Percentiles rank a stretch among this genome's conserved stretches.
These are phyloP conservation scores for Trichophyton rubrum DNA, from an alignment of 2,329 filamentous ascomycete genomes.

Conservation along the genomic window DNA sequence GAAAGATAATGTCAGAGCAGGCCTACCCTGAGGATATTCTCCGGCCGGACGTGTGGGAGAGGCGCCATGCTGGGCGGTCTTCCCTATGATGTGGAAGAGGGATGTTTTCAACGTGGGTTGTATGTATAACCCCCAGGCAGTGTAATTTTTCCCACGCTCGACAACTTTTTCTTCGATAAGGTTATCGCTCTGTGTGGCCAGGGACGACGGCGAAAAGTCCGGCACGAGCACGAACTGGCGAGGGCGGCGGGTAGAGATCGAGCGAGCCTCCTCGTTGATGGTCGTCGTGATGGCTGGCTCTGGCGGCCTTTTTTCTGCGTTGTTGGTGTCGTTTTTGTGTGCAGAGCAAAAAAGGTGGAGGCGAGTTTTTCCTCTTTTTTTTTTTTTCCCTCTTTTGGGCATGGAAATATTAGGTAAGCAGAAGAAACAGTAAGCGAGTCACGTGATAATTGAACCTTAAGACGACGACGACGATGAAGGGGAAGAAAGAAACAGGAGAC, in stretches of 20 bases:
- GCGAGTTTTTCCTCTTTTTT: neutral
- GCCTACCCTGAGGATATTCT: constrained; percentile 83
- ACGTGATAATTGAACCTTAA: neutral
- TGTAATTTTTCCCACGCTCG: neutral
- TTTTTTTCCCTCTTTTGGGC: neutral
- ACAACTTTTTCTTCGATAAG: neutral
- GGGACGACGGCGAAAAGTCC: neutral
- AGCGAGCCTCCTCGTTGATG: neutral
- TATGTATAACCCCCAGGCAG: neutral
- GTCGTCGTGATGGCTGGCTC: neutral
- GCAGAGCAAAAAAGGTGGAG: neutral
- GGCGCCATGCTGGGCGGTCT: constrained; percentile 61
- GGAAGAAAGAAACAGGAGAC: too few species aligned
- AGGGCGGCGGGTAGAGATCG: neutral
- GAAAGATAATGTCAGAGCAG: constrained; percentile 14
- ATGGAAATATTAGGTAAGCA: neutral
- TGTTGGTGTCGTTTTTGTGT: neutral
- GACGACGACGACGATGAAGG: too few species aligned
- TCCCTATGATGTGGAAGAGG: neutral
- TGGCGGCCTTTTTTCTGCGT: neutral
- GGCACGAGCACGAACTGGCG: neutral
- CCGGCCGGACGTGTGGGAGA: constrained; percentile 91
- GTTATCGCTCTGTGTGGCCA: neutral
- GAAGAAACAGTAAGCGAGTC: neutral
- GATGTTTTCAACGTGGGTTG: neutral